phyloP scores from a whole-genome alignment of 352 stramenopile species.

The Phytophthora chlamydospora region DNA sequence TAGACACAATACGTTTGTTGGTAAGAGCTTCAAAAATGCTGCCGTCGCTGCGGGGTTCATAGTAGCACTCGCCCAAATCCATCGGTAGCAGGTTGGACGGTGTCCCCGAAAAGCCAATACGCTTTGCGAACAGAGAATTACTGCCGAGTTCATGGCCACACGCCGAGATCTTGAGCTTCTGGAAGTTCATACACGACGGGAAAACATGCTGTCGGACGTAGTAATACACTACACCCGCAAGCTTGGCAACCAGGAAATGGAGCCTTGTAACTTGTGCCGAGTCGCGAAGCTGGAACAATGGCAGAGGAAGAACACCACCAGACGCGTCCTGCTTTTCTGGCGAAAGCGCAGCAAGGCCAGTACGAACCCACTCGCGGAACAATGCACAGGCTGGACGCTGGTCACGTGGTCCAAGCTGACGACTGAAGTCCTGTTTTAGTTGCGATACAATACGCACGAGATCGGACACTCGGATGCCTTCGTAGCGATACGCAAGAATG shows the following conservation, averaged over 20 bases:
- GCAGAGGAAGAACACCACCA: slow-evolving; percentile 90
- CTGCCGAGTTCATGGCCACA: slow-evolving; percentile 99
- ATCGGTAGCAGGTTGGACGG: slow-evolving; percentile 98
- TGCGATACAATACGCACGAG: slow-evolving; percentile 88
- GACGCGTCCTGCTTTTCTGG: slow-evolving; percentile 37
- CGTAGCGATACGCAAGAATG: slow-evolving; percentile 91
- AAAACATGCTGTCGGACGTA: slow-evolving; percentile 99
- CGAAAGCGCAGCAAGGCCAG: slow-evolving; percentile 44
- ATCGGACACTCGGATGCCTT: slow-evolving; percentile 87
- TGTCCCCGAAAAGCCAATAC: slow-evolving; percentile 99
- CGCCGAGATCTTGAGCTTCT: slow-evolving; percentile 98
- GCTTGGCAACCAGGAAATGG: slow-evolving; percentile 94
- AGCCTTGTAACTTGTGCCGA: slow-evolving; percentile 95
- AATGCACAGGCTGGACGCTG: slow-evolving; percentile 78
- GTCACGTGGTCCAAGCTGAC: slow-evolving; percentile 81
- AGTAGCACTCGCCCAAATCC: slow-evolving; percentile 98
- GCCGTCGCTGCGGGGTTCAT: slow-evolving; percentile 98
- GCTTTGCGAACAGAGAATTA: slow-evolving; percentile 97
- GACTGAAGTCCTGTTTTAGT: slow-evolving; percentile 88
- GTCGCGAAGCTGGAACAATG: slow-evolving; percentile 97
- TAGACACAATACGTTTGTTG: slow-evolving; percentile 89
- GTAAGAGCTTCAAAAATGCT: slow-evolving; percentile 98
- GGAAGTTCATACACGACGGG: slow-evolving; percentile 99
- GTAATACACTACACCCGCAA: slow-evolving; percentile 96
- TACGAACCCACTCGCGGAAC: slow-evolving; percentile 80